Evolutionary conservation across 768 basidiomycete genomes (phyloP), one percentile per base, ranked within the genome.

Genomic region (Cyathus striatus): DNA sequence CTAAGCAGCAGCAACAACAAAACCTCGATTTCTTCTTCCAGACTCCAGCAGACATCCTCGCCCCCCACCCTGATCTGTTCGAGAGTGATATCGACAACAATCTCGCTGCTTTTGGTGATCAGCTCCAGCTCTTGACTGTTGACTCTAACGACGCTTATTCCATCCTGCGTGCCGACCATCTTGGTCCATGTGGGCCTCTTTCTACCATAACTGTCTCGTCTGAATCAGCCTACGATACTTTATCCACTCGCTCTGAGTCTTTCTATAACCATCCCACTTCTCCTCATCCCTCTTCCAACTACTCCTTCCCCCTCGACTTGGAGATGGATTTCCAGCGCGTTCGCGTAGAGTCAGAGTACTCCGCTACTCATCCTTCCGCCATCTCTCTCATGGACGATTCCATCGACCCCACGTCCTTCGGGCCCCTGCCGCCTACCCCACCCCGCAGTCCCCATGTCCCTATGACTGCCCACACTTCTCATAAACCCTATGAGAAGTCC

Each of bases 11-110:
- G 21, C n/a, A n/a, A n/a, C n/a, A n/a, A n/a, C 49, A 75, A 56
- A 67, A 67, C 64, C 68, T 78, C 60, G 78, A 79, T 63, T 83
- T 83, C 69, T 72, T 78, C 65, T 81, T 83, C 65, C 77, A 79
- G 55, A 72, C 76, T 49, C 75, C 79, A 51, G 69, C 77, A 46
- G 86, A 87, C 66, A 75, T 86, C 64, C 71, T 80, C 54, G 85
- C 83, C 41, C 86, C 87, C 34, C 78, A 84, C 57, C 83, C 86
- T 48, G 87, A 90, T 71, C 73, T 80, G 49, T 90, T 91, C 68
- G 89, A 90, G 60, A 76, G 76, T 40, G 89, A 91, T 65, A 76
- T 91, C 55, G 88, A 89, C 64, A 70, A 69, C 24, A 76, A 69
- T 65, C 77, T 87, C 54, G 78, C 78, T 53, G 79, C 75, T 34